Percentiles rank a stretch among this genome's conserved stretches.
Conservation (phyloP, 2,329 filamentous ascomycete genomes). For the Microascus cirrosus region DNA sequence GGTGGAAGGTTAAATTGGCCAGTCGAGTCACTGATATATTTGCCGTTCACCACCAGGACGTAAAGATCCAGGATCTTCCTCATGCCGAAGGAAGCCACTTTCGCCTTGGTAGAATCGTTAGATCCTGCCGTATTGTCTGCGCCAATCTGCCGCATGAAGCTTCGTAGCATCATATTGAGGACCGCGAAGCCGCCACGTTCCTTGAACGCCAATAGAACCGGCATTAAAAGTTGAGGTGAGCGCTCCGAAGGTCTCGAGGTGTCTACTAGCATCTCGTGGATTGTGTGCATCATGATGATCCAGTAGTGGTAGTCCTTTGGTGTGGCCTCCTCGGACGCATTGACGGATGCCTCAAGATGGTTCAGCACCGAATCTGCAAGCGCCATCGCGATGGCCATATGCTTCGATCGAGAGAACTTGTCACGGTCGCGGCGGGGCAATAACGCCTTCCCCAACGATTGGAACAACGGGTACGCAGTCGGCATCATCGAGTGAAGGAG, state of each 20-base stretch:
- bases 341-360: conserved; percentile 44
- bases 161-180: conserved; percentile 60
- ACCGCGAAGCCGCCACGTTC: conserved; percentile 64
- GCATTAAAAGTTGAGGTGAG: conserved; percentile 48
- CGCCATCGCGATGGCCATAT: conserved; percentile 47
- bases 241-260: conserved; percentile 24
- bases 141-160: conserved; percentile 49
- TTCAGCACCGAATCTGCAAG: conserved; percentile 60
- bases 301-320: conserved; percentile 66
- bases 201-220: conserved; percentile 81
- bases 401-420: conserved; percentile 38
- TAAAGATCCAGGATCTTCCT: conserved; percentile 83
- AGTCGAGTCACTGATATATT: conserved; percentile 67
- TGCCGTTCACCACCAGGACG: conserved; percentile 61
- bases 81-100: conserved; percentile 47
- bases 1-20: conserved; percentile 37
- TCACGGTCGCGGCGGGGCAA: conserved; percentile 65
- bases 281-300: conserved; percentile 67
- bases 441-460: conserved; percentile 72
- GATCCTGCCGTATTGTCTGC: conserved; percentile 18
- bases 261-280: conserved; percentile 72
- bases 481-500: conserved; percentile 70
- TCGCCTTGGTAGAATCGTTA: conserved; percentile 32
- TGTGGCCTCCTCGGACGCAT: conserved; percentile 33
- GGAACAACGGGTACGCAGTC: conserved; percentile 75